Base-by-base conservation (phyloP, 2,329 filamentous ascomycete genomes). In the Aquanectria penicillioides region DNA sequence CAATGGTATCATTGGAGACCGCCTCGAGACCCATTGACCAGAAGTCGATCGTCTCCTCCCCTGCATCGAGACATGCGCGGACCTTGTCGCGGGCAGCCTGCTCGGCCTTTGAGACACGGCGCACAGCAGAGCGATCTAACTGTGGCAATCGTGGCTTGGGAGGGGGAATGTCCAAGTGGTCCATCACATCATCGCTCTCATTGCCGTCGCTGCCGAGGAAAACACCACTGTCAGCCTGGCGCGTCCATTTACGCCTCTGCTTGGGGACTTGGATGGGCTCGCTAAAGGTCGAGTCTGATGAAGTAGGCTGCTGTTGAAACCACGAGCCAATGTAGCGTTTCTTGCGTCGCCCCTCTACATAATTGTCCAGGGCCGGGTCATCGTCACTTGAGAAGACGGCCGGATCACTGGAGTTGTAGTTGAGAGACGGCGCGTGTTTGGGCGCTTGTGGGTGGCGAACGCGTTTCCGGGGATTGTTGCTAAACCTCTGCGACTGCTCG, bases 321-420 rank as follows among this genome's bases (percentile, higher is more conserved):
- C 89, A 92, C 5, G 88, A 83, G 4, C 89, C 89, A 37, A 86
- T 77, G 61, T 89, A 88, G 44, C 85, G 82, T 77, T 91, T 92
- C 59, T 83, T 82, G 62, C 82, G 80, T 22, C 81, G 78, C 1
- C 80, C 81, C 43, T 83, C 77, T 20, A 80, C 77, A 68, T 91
- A 91, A 66, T 89, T 89, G 59, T 90, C 87, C 43, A 88, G 73
- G 2, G 84, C 83, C 3, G 87, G 86, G 56, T 91, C 89, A 67
- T 91, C 89, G 58, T 92, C 89, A 71, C 87, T 89, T 4, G 88
- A 91, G 74, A 92, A 92, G 22, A 91, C 73, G 44, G 87, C 83
- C 4, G 89, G 88, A 68, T 92, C 89, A 69, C 89, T 91, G 17
- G 88, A 91, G 70, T 87, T 86, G 70, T 83, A 77, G 31, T 78